Evolutionary conservation across 2,329 filamentous ascomycete genomes (phyloP), one percentile per base, ranked within the genome.

Genomic region (Thielaviopsis musarum): DNA sequence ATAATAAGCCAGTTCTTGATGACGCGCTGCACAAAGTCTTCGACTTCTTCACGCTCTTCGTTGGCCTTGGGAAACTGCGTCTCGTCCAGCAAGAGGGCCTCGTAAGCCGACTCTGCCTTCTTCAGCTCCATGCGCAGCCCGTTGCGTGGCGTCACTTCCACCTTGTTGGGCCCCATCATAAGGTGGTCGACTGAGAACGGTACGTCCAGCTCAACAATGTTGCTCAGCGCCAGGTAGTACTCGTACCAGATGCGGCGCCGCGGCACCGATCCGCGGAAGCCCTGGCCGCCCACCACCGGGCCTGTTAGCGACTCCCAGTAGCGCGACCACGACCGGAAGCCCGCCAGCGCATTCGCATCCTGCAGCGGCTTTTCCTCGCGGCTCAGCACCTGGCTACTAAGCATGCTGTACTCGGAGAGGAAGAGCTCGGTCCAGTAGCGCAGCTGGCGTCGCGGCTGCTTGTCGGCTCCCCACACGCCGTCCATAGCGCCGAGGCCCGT

Each of bases 1-100:
- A 96, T 71, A 38, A 93, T 76, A 56, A 80, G 75, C 93, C 93
- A 98, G 68, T 97, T 97, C 64, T 75, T 77, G 67, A 95, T 84
- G 10, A 89, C 86, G 58, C 85, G 79, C 63, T 87, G 80, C 21
- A 90, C 83, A 77, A 93, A 97, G 9, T 75, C 74, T 68, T 97
- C 91, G 2, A 97, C 81, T 67, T 91, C 87, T 52, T 79, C 74
- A 61, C 91, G 89, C 57, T 81, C 77, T 66, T 93, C 83, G 51
- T 87, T 85, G 0, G 93, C 91, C 65, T 83, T 85, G 0, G 93
- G 93, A 65, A 98, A 98, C 28, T 79, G 77, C 0, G 87, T 87
- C 68, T 94, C 88, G 60, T 79, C 79, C 3, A 96, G 76, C 26
- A 98, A 74, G 3, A 93, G 75, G 17, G 78, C 77, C 69, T 96